Conservation (phyloP, 805 yeast species). For the Saturnispora galanensis region DNA sequence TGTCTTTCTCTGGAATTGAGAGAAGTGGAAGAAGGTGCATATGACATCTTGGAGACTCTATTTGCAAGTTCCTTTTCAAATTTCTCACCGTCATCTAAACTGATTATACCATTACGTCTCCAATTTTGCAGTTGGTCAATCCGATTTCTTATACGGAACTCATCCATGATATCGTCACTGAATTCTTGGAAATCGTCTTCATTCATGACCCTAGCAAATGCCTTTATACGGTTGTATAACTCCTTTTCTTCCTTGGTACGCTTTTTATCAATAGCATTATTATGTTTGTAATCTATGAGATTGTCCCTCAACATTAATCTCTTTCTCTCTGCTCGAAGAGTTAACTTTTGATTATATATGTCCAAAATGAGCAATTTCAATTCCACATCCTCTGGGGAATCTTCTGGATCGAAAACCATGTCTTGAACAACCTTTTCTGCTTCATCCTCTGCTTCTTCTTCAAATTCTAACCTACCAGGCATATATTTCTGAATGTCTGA, state of each 20-base stretch:
- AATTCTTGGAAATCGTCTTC: conserved; percentile 73
- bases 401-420: conserved; percentile 92
- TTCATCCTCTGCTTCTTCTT: conserved; percentile 92
- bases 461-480: conserved; percentile 98
- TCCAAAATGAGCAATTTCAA: conserved; percentile 79
- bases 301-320: conserved; percentile 67
- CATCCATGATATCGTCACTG: conserved; percentile 62
- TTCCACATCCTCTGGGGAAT: conserved; percentile 78
- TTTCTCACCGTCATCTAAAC: conserved; percentile 70
- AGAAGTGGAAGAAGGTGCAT: conserved; percentile 11
- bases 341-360: conserved; percentile 80
- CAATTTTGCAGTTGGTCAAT: conserved; percentile 89
- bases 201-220: conserved; percentile 72
- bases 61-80: conserved; percentile 82
- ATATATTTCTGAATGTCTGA: conserved; percentile 96
- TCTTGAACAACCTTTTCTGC: conserved; percentile 93
- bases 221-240: conserved; percentile 60
- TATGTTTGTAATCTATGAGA: conserved; percentile 74
- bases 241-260: conserved; percentile 88
- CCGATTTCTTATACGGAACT: conserved; percentile 66
- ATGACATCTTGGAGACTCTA: conserved; percentile 33
- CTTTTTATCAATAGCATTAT: conserved; percentile 73
- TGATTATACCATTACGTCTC: conserved; percentile 82
- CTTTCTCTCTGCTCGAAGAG: conserved; percentile 89
- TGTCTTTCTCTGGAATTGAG: conserved; percentile 22